A percentile compares a stretch with the other conserved stretches of the same genome.
phyloP scores from a whole-genome alignment of 139 green algal genomes.

The Tetraselmis chui region DNA sequence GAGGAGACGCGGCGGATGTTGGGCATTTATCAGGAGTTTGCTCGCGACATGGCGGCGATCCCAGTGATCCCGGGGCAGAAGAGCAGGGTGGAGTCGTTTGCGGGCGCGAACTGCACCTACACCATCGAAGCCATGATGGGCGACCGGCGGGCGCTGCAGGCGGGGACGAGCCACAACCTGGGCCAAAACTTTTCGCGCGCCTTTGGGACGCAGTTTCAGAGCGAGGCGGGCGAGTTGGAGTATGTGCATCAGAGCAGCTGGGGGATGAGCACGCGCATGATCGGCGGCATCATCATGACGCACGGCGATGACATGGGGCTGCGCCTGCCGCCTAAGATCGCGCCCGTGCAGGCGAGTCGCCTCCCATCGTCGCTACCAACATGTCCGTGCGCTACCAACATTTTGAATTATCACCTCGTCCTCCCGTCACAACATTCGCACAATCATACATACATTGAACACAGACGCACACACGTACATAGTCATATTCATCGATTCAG shows the following conservation, averaged over 20 bases:
- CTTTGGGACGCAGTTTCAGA: constrained; percentile 62
- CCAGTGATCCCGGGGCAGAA: constrained; percentile 92
- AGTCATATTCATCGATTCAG: too few species aligned
- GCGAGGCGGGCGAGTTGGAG: constrained; percentile 51
- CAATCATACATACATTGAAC: too few species aligned
- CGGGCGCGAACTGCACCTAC: constrained; percentile 85
- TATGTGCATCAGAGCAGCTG: constrained; percentile 90
- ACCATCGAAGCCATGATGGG: constrained; percentile 99
- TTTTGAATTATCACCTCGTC: too few species aligned
- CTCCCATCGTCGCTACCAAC: too few species aligned
- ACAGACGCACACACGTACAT: too few species aligned
- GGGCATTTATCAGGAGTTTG: constrained; percentile 66
- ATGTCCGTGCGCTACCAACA: too few species aligned
- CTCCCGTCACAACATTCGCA: too few species aligned
- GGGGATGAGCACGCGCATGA: constrained; percentile 88
- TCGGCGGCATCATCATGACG: constrained; percentile 96
- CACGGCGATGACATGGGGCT: constrained; percentile 95
- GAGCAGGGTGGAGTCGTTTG: constrained; percentile 76
- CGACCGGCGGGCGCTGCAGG: constrained; percentile 71
- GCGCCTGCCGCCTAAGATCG: constrained; percentile 78
- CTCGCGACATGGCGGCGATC: constrained; percentile 71
- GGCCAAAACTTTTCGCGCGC: constrained; percentile 93
- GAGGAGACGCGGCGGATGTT: constrained; percentile 74
- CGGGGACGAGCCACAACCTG: constrained; percentile 95
- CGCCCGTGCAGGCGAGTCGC: constrained; percentile 79